Percentiles rank a stretch among this genome's conserved stretches.
phyloP scores from a whole-genome alignment of 108 stramenopile genomes.

The Schizochytrium sp. region DNA sequence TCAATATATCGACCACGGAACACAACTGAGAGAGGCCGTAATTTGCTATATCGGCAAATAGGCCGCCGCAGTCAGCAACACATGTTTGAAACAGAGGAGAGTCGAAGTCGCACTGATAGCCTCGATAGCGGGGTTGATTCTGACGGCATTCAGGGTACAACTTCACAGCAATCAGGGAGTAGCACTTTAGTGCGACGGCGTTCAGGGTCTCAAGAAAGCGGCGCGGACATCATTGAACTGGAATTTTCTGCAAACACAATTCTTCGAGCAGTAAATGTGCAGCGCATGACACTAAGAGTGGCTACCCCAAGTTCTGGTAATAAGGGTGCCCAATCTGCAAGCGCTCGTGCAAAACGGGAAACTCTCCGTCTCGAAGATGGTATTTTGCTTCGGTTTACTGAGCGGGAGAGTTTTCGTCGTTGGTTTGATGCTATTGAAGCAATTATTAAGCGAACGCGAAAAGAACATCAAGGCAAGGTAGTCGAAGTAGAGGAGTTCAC shows the following conservation, averaged over 20 bases:
- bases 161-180: too few relatives aligned
- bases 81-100: neutral
- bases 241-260: too few relatives aligned
- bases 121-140: neutral
- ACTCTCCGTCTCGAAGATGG: neutral
- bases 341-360: neutral
- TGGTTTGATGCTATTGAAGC: slow-evolving; percentile 40
- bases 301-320: too few relatives aligned
- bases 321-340: too few relatives aligned
- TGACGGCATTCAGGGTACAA: neutral
- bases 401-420: slow-evolving; percentile 2
- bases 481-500: slow-evolving; percentile 26
- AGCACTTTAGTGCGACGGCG: too few relatives aligned
- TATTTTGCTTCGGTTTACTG: neutral
- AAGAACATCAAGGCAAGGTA: neutral
- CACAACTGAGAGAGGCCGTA: neutral
- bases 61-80: neutral
- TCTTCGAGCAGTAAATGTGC: too few relatives aligned
- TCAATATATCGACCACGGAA: neutral
- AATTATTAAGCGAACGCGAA: neutral
- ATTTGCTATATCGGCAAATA: slow-evolving; percentile 13
- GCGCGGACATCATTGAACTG: too few relatives aligned
- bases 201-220: too few relatives aligned
- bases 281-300: too few relatives aligned
- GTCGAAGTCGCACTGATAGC: neutral